Evolutionary conservation across 176 grass and related monocot species (phyloP), one percentile per base, ranked within the genome.

Genomic region (Aegilops bicornis): DNA sequence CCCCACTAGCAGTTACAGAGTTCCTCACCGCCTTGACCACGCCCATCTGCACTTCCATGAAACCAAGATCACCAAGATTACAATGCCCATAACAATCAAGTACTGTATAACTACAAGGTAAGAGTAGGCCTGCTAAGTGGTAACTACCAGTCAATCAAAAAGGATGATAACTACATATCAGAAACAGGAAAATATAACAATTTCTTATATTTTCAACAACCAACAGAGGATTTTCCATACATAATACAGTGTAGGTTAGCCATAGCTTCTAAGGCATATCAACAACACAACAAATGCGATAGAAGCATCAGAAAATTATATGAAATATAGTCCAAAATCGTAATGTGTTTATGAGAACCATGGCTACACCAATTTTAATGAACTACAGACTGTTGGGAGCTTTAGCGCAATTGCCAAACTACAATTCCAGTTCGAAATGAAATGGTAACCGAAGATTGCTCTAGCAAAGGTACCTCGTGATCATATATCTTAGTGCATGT

Each of bases 11-110:
- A 69, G 79, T 85, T 17, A 98, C 94, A 88, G 92, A 94, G 79
- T 92, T 92, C 79, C 88, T 98, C 48, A 98, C 92, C 0, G 97
- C 90, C 83, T 96, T 92, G 88, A 98, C 69, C 35, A 98, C 97
- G 22, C 97, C 87, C 71, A 96, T 90, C 97, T 98, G 85, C 52
- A 89, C 54, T 66, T 69, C 35, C 72, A 86, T 67, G 30, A 82
- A 77, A 77, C 10, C 19, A 30, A 71, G 22, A 56, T 48, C 20
- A 20, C 61, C 42, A 73, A 43, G 37, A 59, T 60, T 77, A 78
- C 33, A 69, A 25, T 39, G 10, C 50, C 13, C 30, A 12, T 64
- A 22, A 4, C 52, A 64, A 80, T 39, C 30, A 20, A 73, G 8
- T 45, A 43, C 39, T 39, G 39, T 65, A n/a, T 33, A 60, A 45